Evolutionary conservation across 495 filamentous ascomycete genomes (phyloP).

Genomic region (Trichodelitschia bisporula): DNA sequence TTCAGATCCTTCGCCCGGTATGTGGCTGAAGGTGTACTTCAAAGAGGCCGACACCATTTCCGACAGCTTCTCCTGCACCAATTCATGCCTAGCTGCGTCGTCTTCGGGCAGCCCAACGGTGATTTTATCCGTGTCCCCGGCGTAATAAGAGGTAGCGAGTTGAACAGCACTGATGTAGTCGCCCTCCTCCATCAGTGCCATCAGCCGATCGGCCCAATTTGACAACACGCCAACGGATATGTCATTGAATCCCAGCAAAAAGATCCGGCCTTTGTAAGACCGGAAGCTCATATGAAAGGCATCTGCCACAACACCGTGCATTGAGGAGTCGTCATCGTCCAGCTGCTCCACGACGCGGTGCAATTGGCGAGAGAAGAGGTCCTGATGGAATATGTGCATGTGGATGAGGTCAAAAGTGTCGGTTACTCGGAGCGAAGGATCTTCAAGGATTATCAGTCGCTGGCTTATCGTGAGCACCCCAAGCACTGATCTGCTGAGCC

Average conservation of each 20-base stretch:
- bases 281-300: conserved; percentile 96
- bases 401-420: conserved; percentile 83
- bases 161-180: conserved; percentile 79
- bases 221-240: conserved; percentile 71
- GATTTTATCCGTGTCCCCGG: conserved; percentile 66
- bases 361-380: conserved; percentile 68
- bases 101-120: conserved; percentile 88
- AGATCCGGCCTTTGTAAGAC: conserved; percentile 80
- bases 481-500: conserved; percentile 83
- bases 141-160: conserved; percentile 78
- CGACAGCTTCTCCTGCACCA: conserved; percentile 71
- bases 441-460: conserved; percentile 75
- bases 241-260: conserved; percentile 76
- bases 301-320: conserved; percentile 92
- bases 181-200: conserved; percentile 85
- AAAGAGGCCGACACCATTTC: conserved; percentile 90
- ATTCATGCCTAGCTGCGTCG: conserved; percentile 40
- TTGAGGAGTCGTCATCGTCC: conserved; percentile 64
- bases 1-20: conserved; percentile 5
- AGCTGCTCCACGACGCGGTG: conserved; percentile 64
- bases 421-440: conserved; percentile 64
- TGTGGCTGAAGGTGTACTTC: conserved; percentile 56
- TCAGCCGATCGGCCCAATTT: conserved; percentile 95
- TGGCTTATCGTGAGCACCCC: conserved; percentile 85
- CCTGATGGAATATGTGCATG: conserved; percentile 76